Conservation (phyloP, 2,329 filamentous ascomycete genomes). For the Chaetomium strumarium region DNA sequence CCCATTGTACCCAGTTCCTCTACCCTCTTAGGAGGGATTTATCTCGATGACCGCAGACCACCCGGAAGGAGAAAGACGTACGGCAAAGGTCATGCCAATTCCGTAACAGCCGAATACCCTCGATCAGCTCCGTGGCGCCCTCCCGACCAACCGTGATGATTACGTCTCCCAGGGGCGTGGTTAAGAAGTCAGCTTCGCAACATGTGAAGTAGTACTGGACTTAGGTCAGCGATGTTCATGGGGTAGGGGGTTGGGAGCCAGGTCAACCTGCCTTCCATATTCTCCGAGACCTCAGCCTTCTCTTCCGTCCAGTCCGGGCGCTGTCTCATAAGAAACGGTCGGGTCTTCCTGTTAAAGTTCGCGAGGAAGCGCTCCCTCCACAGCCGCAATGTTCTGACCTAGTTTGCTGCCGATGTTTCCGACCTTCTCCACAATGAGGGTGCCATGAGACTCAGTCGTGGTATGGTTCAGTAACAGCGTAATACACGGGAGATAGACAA, state of each 20-base stretch:
- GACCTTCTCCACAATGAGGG: constrained; percentile 59
- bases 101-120: constrained; percentile 57
- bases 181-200: constrained; percentile 67
- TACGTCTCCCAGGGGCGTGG: constrained; percentile 65
- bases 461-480: constrained; percentile 55
- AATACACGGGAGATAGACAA: constrained; percentile 61
- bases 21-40: not conserved
- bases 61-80: not conserved
- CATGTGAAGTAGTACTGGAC: constrained; percentile 68
- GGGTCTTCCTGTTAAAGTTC: constrained; percentile 56
- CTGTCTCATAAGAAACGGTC: constrained; percentile 52
- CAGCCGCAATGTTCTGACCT: constrained; percentile 60
- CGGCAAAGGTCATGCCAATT: not conserved
- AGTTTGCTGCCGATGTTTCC: constrained; percentile 73
- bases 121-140: constrained; percentile 61
- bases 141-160: constrained; percentile 66
- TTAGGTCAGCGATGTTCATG: not conserved
- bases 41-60: not conserved
- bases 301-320: constrained; percentile 54
- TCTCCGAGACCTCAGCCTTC: constrained; percentile 55
- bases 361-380: constrained; percentile 62
- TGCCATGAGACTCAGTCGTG: constrained; percentile 52
- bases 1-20: not conserved
- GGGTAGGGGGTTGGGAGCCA: not conserved
- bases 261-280: constrained; percentile 59